Base-by-base conservation (phyloP, 2,329 filamentous ascomycete genomes). In the Leptographium wingfieldii region DNA sequence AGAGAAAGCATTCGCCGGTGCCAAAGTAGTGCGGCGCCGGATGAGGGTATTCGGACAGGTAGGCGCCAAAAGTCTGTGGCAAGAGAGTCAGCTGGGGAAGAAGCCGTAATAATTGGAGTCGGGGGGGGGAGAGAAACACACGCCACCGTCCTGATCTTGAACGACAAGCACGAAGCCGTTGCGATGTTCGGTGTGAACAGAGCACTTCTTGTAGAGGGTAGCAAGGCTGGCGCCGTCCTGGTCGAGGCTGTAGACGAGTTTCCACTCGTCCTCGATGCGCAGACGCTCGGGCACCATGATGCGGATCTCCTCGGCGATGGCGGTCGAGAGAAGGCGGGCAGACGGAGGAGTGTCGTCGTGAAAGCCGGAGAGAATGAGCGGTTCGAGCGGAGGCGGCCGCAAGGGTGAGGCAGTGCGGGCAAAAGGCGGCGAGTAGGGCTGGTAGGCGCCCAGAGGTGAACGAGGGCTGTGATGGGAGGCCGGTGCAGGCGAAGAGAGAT, bases 1-100 rank as follows among this genome's bases (percentile, higher is more conserved):
- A 95, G 64, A 95, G 82, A 72, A 95, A 99, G 73, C 92, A 97
- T 73, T 99, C 94, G 67, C 94, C 94, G 14, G 90, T 96, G 68
- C 94, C 94, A 72, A 89, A 99, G 77, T 96, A 99, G 64, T 92
- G 88, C 2, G 90, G 75, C 1, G 84, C 78, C 0, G 90, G 89
- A 66, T 87, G 88, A 12, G 92, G 92, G 57, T 88, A 80, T 70
- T 99, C 92, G 58, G 90, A 95, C 59, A 97, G 83, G 72, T 97
- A 97, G 58, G 92, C 92, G 69, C 94, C 94, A 70, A 99, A 99
- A 51, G 90, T 81, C 81, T 86, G 64, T 35, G 33, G 33, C 33
- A 31, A n/a, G 9, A 33, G 49, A n/a, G 19, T 63, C 33, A 61
- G 61, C 33, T n/a, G 46, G n/a, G 11, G 53, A 25, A 25, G 7